Conservation (phyloP, 2,329 filamentous ascomycete species). For the Parastagonospora avenae region DNA sequence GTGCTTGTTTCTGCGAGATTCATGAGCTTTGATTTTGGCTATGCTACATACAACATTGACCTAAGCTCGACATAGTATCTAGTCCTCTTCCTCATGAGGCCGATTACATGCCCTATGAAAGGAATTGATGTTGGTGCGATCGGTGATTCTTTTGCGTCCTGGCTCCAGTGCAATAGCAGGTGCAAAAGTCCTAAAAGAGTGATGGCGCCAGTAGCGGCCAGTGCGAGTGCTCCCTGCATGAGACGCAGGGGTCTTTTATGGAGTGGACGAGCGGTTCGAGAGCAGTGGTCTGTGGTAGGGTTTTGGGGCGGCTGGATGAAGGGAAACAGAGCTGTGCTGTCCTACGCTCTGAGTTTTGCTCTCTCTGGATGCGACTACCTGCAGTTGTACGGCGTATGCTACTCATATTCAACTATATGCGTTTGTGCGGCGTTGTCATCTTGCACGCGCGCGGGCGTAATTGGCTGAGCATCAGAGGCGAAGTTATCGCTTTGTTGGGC, state of each 20-base stretch:
- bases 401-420: no score
- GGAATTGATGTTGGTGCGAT: background rate
- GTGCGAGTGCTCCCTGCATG: background rate
- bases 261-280: background rate
- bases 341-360: no score
- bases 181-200: slow-evolving; percentile 1
- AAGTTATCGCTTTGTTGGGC: no score
- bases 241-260: background rate
- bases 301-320: no score
- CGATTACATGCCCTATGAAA: background rate
- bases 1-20: slow-evolving; percentile 8
- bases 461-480: no score
- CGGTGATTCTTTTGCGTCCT: slow-evolving; percentile 13
- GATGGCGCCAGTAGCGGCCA: background rate
- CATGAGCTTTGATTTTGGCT: background rate
- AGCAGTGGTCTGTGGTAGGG: no score
- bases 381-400: no score
- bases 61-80: background rate
- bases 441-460: no score
- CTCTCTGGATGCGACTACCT: no score
- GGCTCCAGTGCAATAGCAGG: slow-evolving; percentile 9
- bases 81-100: background rate
- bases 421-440: no score
- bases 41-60: background rate
- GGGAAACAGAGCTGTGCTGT: no score